Evolutionary conservation across 2,329 filamentous ascomycete genomes (phyloP).

Genomic region (Canariomyces notabilis): DNA sequence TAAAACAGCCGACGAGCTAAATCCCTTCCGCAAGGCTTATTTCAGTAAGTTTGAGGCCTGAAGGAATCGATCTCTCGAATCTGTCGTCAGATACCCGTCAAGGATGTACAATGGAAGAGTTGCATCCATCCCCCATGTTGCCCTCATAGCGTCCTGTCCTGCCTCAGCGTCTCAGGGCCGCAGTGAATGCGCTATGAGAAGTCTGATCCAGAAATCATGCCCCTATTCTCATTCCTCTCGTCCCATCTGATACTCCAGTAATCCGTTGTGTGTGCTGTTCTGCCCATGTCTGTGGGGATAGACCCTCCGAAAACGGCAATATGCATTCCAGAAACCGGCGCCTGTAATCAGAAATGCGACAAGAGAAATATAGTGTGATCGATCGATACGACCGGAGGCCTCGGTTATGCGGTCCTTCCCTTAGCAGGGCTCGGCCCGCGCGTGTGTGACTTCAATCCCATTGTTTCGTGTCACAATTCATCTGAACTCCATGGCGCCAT

Average conservation of each 20-base stretch:
- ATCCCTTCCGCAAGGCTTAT: slow-evolving; percentile 56
- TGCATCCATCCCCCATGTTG: not conserved
- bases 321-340: not conserved
- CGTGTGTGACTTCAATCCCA: slow-evolving; percentile 22
- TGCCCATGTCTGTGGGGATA: not conserved
- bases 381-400: not conserved
- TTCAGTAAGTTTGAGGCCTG: slow-evolving; percentile 48
- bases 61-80: slow-evolving; percentile 1
- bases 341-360: not conserved
- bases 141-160: too few species aligned
- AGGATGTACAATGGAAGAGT: slow-evolving; percentile 8
- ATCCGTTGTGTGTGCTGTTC: not conserved
- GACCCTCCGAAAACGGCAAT: not conserved
- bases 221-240: not conserved
- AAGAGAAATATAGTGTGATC: not conserved
- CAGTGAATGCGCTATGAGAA: not conserved
- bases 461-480: too few species aligned
- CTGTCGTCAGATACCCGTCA: slow-evolving; percentile 9
- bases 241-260: not conserved
- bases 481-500: slow-evolving; percentile 82
- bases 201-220: too few species aligned
- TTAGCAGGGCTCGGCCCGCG: not conserved
- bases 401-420: not conserved
- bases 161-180: not conserved
- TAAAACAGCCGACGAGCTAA: slow-evolving; percentile 53